Evolutionary conservation across 495 filamentous ascomycete genomes (phyloP).

Genomic region (Lasiosphaeriaceae sp.): DNA sequence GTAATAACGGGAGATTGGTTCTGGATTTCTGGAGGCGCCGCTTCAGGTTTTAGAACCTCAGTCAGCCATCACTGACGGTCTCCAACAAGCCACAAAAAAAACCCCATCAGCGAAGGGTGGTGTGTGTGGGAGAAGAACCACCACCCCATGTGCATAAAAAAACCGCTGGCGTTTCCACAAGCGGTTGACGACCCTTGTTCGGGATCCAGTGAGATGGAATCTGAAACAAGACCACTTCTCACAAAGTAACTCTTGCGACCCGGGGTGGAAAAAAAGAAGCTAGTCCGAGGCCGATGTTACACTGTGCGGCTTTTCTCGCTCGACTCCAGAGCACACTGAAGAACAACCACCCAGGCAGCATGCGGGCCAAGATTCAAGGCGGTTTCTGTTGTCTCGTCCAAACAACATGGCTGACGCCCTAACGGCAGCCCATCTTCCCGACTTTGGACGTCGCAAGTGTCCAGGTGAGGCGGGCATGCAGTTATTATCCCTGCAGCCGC

Average conservation of each 20-base stretch:
- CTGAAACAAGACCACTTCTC: conserved; percentile 19
- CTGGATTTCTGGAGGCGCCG: background rate
- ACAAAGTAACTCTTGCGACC: conserved; percentile 9
- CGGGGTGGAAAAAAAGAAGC: conserved; percentile 7
- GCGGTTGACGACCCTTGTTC: conserved; percentile 6
- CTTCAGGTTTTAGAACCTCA: background rate
- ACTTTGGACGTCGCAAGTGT: too few relatives aligned
- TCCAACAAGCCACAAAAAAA: background rate
- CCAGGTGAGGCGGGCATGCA: too few relatives aligned
- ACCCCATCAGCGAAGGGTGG: background rate
- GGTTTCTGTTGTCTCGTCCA: background rate
- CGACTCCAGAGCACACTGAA: background rate
- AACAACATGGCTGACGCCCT: background rate
- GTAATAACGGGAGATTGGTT: background rate
- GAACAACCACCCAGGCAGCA: too few relatives aligned
- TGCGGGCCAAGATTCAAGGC: background rate
- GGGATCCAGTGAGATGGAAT: conserved; percentile 8
- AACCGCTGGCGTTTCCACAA: background rate
- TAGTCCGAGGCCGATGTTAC: conserved; percentile 19
- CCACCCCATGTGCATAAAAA: background rate
- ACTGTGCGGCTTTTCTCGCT: conserved; percentile 6
- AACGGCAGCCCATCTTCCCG: too few relatives aligned
- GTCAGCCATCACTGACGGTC: background rate
- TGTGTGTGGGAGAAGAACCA: background rate
- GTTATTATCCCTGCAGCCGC: too few relatives aligned